Evolutionary conservation across 1,284 basidiomycete genomes (phyloP).

Genomic region (Tilletia setariae): DNA sequence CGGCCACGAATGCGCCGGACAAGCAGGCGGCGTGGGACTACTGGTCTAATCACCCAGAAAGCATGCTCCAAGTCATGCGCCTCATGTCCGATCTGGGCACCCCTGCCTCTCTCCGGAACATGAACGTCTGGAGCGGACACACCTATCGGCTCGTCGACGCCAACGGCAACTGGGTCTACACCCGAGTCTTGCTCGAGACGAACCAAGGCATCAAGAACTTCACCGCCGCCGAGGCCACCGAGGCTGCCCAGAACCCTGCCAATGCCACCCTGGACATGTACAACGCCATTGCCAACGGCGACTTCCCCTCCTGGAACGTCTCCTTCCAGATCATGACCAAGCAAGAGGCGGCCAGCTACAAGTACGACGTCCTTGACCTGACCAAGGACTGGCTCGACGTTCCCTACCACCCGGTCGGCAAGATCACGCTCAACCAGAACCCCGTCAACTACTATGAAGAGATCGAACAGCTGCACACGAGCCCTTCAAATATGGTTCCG

Average conservation of each 20-base stretch:
- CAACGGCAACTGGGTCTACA: slow-evolving; percentile 38
- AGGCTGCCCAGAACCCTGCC: slow-evolving; percentile 31
- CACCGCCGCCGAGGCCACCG: slow-evolving; percentile 29
- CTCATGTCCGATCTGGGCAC: slow-evolving; percentile 26
- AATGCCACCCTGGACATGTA: slow-evolving; percentile 43
- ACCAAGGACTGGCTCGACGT: slow-evolving; percentile 26
- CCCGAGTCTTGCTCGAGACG: slow-evolving; percentile 39
- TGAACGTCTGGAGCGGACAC: slow-evolving; percentile 41
- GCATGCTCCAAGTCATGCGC: background rate
- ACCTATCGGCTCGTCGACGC: slow-evolving; percentile 42
- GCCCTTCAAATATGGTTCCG: slow-evolving; percentile 34
- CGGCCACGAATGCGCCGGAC: slow-evolving; percentile 21
- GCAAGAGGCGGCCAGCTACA: slow-evolving; percentile 24
- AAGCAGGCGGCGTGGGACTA: slow-evolving; percentile 2
- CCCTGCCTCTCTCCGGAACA: slow-evolving; percentile 29
- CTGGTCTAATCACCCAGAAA: background rate
- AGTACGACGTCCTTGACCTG: slow-evolving; percentile 39
- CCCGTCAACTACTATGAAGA: slow-evolving; percentile 47
- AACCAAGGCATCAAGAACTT: slow-evolving; percentile 30
- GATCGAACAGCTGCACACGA: slow-evolving; percentile 43
- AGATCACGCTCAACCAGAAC: slow-evolving; percentile 42
- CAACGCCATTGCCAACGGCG: slow-evolving; percentile 42
- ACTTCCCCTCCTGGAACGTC: slow-evolving; percentile 49
- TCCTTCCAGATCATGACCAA: slow-evolving; percentile 40
- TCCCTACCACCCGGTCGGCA: slow-evolving; percentile 37